Evolutionary conservation across 208 protist genomes (phyloP).

Genomic region (Acanthamoeba healyi): DNA sequence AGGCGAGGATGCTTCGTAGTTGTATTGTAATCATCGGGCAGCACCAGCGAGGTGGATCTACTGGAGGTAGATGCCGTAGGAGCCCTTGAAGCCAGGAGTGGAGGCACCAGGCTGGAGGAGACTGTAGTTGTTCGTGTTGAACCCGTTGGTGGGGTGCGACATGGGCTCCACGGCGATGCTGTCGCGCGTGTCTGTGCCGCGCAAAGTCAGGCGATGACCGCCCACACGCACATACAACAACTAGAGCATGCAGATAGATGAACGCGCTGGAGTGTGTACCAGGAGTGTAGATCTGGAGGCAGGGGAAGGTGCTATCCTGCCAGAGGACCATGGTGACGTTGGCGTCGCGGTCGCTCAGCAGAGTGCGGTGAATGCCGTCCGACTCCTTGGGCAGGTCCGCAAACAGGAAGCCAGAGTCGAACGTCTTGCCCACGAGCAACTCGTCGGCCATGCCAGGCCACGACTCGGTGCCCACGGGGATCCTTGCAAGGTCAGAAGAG

Average conservation of each 20-base stretch:
- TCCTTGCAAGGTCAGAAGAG: not conserved
- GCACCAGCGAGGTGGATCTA: too few relatives aligned
- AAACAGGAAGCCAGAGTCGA: constrained; percentile 9
- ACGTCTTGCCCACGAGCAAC: not conserved
- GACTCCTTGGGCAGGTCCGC: not conserved
- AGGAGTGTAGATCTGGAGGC: constrained; percentile 45
- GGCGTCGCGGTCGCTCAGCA: not conserved
- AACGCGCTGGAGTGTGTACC: not conserved
- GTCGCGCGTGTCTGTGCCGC: not conserved
- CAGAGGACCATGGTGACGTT: not conserved
- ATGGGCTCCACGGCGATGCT: constrained; percentile 58
- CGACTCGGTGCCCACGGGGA: not conserved
- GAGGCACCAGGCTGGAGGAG: not conserved
- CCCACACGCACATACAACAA: too few relatives aligned
- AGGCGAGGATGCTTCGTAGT: too few relatives aligned
- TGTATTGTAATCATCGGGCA: too few relatives aligned
- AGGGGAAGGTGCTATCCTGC: constrained; percentile 16
- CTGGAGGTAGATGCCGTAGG: not conserved
- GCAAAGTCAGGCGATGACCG: too few relatives aligned
- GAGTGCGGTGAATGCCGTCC: not conserved
- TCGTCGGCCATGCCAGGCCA: constrained; percentile 1
- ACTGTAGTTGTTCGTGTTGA: not conserved
- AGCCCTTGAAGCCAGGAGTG: not conserved
- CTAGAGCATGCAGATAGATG: not conserved
- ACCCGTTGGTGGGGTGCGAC: constrained; percentile 10